A percentile compares a stretch with the other conserved stretches of the same genome.
Conservation (phyloP, 2,329 filamentous ascomycete species). For the Alternaria metachromatica region DNA sequence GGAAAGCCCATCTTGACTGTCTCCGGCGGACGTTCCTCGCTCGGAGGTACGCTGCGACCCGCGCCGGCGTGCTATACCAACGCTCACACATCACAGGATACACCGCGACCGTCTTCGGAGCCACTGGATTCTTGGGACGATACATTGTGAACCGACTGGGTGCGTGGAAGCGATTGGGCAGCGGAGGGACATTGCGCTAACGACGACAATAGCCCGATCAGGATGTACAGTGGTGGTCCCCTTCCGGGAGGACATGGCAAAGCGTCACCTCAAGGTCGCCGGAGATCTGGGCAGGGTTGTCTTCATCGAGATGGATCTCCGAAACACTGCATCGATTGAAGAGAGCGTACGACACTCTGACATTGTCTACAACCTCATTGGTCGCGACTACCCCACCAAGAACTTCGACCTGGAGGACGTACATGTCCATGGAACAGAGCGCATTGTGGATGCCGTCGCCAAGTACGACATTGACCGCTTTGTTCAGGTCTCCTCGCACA, state of each 20-base stretch:
- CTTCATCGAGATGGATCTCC: constrained; percentile 94
- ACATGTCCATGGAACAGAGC: constrained; percentile 88
- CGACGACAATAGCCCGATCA: constrained; percentile 70
- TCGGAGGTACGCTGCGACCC: constrained; percentile 71
- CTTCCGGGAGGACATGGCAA: constrained; percentile 96
- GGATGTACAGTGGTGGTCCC: constrained; percentile 95
- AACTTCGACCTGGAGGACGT: constrained; percentile 95
- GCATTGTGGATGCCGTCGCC: constrained; percentile 90
- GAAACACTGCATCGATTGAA: constrained; percentile 94
- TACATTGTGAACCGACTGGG: constrained; percentile 97
- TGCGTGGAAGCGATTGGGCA: constrained; percentile 47
- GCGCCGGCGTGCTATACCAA: constrained; percentile 7
- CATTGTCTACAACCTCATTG: constrained; percentile 95
- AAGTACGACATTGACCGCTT: constrained; percentile 98
- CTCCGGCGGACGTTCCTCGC: constrained; percentile 85
- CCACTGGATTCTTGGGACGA: constrained; percentile 91
- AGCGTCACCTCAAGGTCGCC: constrained; percentile 94
- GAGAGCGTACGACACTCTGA: constrained; percentile 97
- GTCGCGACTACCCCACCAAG: constrained; percentile 95
- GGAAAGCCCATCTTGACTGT: constrained; percentile 92
- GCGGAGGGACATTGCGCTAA: constrained; percentile 22
- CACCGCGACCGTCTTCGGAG: constrained; percentile 96
- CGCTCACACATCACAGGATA: constrained; percentile 68
- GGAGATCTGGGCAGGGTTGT: constrained; percentile 89
- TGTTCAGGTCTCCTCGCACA: constrained; percentile 96